Evolutionary conservation across 2,329 filamentous ascomycete species (phyloP).

Genomic region (Pyrenochaeta sp.): DNA sequence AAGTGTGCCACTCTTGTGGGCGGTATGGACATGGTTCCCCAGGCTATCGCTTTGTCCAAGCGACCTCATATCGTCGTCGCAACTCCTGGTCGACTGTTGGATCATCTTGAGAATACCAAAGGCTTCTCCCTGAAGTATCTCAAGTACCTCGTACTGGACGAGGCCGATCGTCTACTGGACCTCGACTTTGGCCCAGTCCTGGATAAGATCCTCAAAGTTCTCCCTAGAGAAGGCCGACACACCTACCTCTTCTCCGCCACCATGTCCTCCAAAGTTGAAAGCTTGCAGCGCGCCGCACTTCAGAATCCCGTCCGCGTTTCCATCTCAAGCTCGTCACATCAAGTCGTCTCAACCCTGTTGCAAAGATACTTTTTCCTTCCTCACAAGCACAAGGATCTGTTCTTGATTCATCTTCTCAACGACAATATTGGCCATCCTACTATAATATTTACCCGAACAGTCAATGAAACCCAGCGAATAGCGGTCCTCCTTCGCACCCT

Average conservation of each 20-base stretch:
- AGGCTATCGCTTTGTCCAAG: conserved; percentile 91
- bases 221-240: conserved; percentile 67
- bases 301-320: conserved; percentile 83
- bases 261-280: conserved; percentile 92
- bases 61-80: conserved; percentile 94
- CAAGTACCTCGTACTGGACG: conserved; percentile 93
- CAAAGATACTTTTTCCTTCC: conserved; percentile 84
- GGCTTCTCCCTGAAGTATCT: conserved; percentile 84
- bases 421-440: conserved; percentile 85
- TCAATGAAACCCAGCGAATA: conserved; percentile 87
- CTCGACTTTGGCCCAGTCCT: conserved; percentile 93
- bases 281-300: conserved; percentile 86
- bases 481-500: conserved; percentile 83
- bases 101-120: conserved; percentile 96
- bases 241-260: conserved; percentile 91
- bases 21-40: conserved; percentile 94
- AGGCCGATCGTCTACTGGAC: conserved; percentile 90
- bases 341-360: conserved; percentile 87
- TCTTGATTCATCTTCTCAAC: conserved; percentile 85
- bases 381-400: conserved; percentile 84
- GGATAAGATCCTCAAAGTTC: conserved; percentile 89
- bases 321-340: conserved; percentile 83
- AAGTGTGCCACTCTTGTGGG: conserved; percentile 87
- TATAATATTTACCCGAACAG: conserved; percentile 91
- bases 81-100: conserved; percentile 81